Conservation (phyloP, 495 filamentous ascomycete genomes). For the Podospora sp. region DNA sequence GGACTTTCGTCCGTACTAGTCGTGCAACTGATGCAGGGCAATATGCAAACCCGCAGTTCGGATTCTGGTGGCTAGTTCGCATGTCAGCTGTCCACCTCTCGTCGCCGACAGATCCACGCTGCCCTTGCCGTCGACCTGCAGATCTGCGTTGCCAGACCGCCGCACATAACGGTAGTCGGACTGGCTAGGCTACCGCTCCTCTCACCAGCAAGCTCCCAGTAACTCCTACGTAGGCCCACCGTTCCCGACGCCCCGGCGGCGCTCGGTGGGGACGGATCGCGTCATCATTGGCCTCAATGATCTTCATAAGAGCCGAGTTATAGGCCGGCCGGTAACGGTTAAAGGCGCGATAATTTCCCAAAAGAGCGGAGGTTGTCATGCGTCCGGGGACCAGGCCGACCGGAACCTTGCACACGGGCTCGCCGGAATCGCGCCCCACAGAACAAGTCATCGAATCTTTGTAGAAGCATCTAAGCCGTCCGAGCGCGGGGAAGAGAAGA, state of each 20-base stretch:
- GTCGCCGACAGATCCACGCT: not conserved
- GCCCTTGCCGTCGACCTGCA: slow-evolving; percentile 15
- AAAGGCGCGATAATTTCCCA: slow-evolving; percentile 51
- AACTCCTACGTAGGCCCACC: not conserved
- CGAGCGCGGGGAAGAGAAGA: slow-evolving; percentile 26
- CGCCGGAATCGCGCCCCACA: slow-evolving; percentile 38
- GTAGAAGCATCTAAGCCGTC: slow-evolving; percentile 40
- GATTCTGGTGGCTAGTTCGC: not conserved
- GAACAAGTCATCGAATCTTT: slow-evolving; percentile 45
- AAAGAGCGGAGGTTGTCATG: slow-evolving; percentile 46
- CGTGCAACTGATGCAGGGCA: slow-evolving; percentile 7
- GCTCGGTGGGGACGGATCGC: slow-evolving; percentile 34
- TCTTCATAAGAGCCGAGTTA: slow-evolving; percentile 48
- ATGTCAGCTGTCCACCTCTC: slow-evolving; percentile 1
- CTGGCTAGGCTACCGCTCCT: not conserved
- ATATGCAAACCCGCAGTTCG: slow-evolving; percentile 17
- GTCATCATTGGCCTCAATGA: slow-evolving; percentile 45
- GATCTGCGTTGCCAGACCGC: slow-evolving; percentile 1
- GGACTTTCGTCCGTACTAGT: slow-evolving; percentile 1
- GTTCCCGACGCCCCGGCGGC: slow-evolving; percentile 19
- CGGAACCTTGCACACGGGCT: slow-evolving; percentile 26
- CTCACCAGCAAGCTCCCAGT: not conserved
- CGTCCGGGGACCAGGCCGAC: slow-evolving; percentile 27
- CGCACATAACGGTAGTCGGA: not conserved
- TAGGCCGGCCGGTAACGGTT: slow-evolving; percentile 40